Evolutionary conservation across 2,329 filamentous ascomycete genomes (phyloP).

Genomic region (Lomentospora prolificans): DNA sequence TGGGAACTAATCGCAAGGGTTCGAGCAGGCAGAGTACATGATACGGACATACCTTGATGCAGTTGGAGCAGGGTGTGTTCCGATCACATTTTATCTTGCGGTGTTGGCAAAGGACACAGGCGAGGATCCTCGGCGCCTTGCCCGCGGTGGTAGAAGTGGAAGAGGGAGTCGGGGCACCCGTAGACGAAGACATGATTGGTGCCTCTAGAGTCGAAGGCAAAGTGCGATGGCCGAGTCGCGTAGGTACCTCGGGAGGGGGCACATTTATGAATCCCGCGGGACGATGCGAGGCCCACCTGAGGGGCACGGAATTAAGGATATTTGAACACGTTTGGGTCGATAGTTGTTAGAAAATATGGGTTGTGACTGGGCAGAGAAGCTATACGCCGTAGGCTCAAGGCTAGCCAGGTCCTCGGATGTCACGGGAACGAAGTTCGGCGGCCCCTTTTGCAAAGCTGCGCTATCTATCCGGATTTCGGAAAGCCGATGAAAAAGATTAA

Average conservation of each 20-base stretch:
- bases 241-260: neutral
- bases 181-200: neutral
- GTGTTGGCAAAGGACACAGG: slow-evolving; percentile 49
- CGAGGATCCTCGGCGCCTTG: slow-evolving; percentile 37
- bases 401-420: neutral
- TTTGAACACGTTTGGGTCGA: no score
- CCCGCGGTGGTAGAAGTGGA: slow-evolving; percentile 11
- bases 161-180: neutral
- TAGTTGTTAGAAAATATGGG: neutral
- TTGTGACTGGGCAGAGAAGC: neutral
- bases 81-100: slow-evolving; percentile 55
- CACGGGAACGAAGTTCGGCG: neutral
- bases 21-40: neutral
- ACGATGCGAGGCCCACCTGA: neutral
- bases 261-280: neutral
- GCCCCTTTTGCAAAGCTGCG: neutral
- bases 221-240: neutral
- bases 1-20: neutral
- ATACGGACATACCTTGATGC: slow-evolving; percentile 39
- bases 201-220: neutral
- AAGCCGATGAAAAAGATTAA: neutral
- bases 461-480: neutral
- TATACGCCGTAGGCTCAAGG: neutral
- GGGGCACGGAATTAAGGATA: no score
- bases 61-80: slow-evolving; percentile 49